phyloP scores from a whole-genome alignment of 805 yeast genomes.

The Yarrowia porcina region DNA sequence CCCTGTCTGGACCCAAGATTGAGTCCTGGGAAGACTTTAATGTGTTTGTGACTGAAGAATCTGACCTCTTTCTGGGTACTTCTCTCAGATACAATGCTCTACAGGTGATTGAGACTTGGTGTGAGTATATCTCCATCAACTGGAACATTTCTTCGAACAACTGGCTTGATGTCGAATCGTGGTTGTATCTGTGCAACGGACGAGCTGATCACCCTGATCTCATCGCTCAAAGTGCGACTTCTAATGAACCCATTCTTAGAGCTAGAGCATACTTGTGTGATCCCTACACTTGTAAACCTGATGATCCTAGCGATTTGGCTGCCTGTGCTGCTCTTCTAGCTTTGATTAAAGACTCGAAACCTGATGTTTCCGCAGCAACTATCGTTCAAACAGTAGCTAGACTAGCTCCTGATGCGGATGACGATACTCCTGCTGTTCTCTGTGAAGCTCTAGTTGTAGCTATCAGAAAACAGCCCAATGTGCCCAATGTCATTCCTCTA shows the following conservation, averaged over 20 bases:
- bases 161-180: slow-evolving; percentile 15
- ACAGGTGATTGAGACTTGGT: slow-evolving; percentile 54
- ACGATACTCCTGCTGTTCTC: slow-evolving; percentile 72
- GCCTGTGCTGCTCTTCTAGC: slow-evolving; percentile 28
- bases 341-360: slow-evolving; percentile 10
- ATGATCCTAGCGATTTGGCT: slow-evolving; percentile 1
- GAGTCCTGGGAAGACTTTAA: slow-evolving; percentile 64
- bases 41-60: slow-evolving; percentile 65
- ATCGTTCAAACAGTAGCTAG: slow-evolving; percentile 43
- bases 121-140: slow-evolving; percentile 33
- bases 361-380: background rate
- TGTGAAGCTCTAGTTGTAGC: slow-evolving; percentile 65
- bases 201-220: background rate
- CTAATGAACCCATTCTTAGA: slow-evolving; percentile 1
- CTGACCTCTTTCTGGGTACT: slow-evolving; percentile 59
- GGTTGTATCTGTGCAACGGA: slow-evolving; percentile 10
- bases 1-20: slow-evolving; percentile 9
- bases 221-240: background rate
- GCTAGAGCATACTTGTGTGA: slow-evolving; percentile 15
- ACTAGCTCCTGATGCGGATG: slow-evolving; percentile 62
- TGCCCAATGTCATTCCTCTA: slow-evolving; percentile 45
- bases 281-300: background rate
- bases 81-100: slow-evolving; percentile 59
- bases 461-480: slow-evolving; percentile 45
- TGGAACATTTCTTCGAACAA: background rate